phyloP scores from a whole-genome alignment of 2,329 filamentous ascomycete species.

The Phyllosticta citriasiana region DNA sequence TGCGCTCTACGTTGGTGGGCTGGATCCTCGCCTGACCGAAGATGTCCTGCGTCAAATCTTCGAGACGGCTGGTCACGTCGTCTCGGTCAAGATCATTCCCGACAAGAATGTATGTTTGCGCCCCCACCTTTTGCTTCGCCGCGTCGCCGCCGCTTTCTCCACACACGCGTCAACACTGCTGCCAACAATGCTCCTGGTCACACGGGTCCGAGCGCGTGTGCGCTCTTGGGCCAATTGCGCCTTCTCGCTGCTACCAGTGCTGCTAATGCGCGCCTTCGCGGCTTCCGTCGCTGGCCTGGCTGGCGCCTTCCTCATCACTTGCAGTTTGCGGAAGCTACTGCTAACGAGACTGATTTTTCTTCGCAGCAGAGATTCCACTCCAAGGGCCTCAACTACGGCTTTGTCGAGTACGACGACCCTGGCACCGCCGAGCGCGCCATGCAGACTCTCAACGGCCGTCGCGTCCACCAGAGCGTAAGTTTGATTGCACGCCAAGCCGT shows the following conservation, averaged over 20 bases:
- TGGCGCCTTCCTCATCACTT: background rate
- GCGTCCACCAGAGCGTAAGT: conserved; percentile 88
- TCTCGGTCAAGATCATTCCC: conserved; percentile 98
- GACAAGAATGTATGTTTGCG: conserved; percentile 85
- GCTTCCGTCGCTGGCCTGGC: background rate
- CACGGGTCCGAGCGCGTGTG: background rate
- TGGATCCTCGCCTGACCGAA: conserved; percentile 91
- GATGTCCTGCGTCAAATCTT: conserved; percentile 96
- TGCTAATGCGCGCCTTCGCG: background rate
- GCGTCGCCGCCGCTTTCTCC: background rate
- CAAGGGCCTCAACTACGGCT: conserved; percentile 98
- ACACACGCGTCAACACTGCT: background rate
- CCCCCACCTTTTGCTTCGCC: conserved; percentile 7
- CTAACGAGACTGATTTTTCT: conserved; percentile 6
- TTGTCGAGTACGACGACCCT: conserved; percentile 97
- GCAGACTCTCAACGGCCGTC: conserved; percentile 89
- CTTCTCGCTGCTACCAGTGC: background rate
- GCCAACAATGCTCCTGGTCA: background rate
- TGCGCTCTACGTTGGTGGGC: conserved; percentile 86
- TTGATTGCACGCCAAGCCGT: conserved; percentile 1
- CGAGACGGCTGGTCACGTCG: conserved; percentile 94
- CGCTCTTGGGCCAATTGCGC: background rate
- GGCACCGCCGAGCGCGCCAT: conserved; percentile 94
- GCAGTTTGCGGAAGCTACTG: background rate
- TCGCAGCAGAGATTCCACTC: conserved; percentile 46